Conservation (phyloP, 2,329 filamentous ascomycete genomes). For the Gnomoniopsis smithogilvyi region DNA sequence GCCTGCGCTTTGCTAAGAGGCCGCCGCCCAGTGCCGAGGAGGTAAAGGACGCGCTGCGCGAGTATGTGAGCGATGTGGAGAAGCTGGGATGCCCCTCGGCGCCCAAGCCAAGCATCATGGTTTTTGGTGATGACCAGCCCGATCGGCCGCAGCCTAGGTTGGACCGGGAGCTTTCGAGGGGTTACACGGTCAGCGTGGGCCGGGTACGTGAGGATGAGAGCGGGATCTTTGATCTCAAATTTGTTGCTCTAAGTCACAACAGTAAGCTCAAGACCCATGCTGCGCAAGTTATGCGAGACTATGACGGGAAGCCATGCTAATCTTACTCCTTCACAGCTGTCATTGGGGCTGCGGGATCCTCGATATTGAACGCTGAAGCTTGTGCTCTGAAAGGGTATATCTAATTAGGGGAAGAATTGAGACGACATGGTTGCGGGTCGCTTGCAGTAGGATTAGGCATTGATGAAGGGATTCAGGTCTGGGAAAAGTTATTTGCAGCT, state of each 20-base stretch:
- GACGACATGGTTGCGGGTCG: background rate
- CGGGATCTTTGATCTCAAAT: constrained; percentile 91
- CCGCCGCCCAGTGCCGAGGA: constrained; percentile 72
- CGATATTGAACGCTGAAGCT: constrained; percentile 90
- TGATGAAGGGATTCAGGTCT: background rate
- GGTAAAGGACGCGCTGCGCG: constrained; percentile 74
- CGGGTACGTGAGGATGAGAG: constrained; percentile 81
- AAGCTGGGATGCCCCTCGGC: constrained; percentile 83
- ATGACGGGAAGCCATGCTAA: constrained; percentile 19
- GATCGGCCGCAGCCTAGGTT: constrained; percentile 89
- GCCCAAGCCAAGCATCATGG: constrained; percentile 74
- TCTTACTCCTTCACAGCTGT: constrained; percentile 52
- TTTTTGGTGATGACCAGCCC: constrained; percentile 71
- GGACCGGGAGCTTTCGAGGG: constrained; percentile 79
- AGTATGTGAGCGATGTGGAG: constrained; percentile 80
- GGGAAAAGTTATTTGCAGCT: background rate
- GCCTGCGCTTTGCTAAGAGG: constrained; percentile 73
- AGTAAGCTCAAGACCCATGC: constrained; percentile 40
- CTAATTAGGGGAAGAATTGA: constrained; percentile 31
- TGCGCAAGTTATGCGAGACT: background rate
- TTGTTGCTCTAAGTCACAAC: constrained; percentile 85
- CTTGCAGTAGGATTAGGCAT: background rate
- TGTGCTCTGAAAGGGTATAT: constrained; percentile 86
- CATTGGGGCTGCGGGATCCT: constrained; percentile 93
- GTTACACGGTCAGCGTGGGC: constrained; percentile 90